Evolutionary conservation across 2,329 filamentous ascomycete species (phyloP).

Genomic region (Aureobasidium zeae): DNA sequence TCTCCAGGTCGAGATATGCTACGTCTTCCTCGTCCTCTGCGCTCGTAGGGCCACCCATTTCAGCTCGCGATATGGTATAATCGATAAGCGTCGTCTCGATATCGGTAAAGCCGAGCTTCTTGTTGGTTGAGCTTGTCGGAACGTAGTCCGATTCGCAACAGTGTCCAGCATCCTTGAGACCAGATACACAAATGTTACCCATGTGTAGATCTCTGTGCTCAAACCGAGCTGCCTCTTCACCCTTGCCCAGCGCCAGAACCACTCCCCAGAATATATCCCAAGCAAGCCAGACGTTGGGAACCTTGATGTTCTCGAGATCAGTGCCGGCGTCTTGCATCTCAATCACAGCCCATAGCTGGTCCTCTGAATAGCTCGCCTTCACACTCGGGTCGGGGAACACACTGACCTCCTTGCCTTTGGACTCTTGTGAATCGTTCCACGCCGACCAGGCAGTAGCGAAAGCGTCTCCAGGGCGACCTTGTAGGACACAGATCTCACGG

Average conservation of each 20-base stretch:
- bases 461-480: conserved; percentile 44
- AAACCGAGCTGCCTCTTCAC: conserved; percentile 50
- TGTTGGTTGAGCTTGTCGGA: conserved; percentile 21
- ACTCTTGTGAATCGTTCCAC: conserved; percentile 36
- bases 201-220: conserved; percentile 59
- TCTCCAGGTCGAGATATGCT: conserved; percentile 39
- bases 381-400: conserved; percentile 49
- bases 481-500: conserved; percentile 48
- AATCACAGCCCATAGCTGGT: conserved; percentile 54
- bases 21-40: conserved; percentile 24
- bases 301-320: conserved; percentile 38
- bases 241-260: conserved; percentile 51
- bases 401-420: conserved; percentile 33
- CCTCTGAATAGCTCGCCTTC: conserved; percentile 43
- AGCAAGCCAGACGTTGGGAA: conserved; percentile 24
- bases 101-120: conserved; percentile 43
- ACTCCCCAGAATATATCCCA: conserved; percentile 62
- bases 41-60: conserved; percentile 29
- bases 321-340: conserved; percentile 58
- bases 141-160: conserved; percentile 20
- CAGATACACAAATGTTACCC: conserved; percentile 53
- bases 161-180: conserved; percentile 4
- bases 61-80: conserved; percentile 57
- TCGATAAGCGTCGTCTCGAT: conserved; percentile 58
- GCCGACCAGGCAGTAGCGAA: conserved; percentile 41